Percentiles rank a stretch among this genome's conserved stretches.
These are phyloP conservation scores for Colletotrichum echinochloae DNA, from an alignment of 2,329 filamentous ascomycete species.

Conservation along the genomic window DNA sequence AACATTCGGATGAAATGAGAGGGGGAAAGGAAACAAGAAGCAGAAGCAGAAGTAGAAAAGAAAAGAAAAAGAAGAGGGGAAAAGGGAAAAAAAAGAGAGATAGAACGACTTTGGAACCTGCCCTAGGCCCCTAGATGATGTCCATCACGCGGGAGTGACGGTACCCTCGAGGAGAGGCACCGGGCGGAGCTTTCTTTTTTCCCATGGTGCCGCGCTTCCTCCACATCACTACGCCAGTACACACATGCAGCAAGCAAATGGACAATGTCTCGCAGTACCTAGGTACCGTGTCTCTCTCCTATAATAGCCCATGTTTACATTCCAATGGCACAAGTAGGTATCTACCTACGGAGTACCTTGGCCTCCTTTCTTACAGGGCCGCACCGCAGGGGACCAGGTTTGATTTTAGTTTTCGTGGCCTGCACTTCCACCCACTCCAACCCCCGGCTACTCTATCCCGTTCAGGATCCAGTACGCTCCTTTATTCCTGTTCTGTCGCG, in stretches of 20 bases:
- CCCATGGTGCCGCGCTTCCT: not conserved
- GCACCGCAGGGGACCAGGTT: slow-evolving; percentile 26
- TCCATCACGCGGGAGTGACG: not conserved
- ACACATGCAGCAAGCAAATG: not conserved
- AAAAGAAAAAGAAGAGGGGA: not conserved
- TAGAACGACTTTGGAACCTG: not conserved
- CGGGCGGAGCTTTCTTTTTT: slow-evolving; percentile 22
- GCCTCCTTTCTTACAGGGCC: slow-evolving; percentile 1
- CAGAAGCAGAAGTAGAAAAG: not conserved
- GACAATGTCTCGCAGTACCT: slow-evolving; percentile 12
- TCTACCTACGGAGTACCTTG: too few relatives aligned
- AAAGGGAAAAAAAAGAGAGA: not conserved
- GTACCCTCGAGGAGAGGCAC: not conserved
- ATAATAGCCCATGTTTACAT: not conserved
- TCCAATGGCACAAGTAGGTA: not conserved
- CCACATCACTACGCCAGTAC: slow-evolving; percentile 14
- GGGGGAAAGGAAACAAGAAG: not conserved
- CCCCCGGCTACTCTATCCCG: not conserved
- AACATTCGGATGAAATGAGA: not conserved
- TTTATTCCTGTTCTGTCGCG: not conserved
- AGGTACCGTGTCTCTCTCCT: slow-evolving; percentile 2
- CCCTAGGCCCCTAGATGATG: not conserved
- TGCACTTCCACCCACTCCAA: not conserved
- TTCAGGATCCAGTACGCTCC: not conserved
- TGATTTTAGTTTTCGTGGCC: slow-evolving; percentile 8